A percentile compares a stretch with the other conserved stretches of the same genome.
phyloP scores from a whole-genome alignment of 2,329 filamentous ascomycete species.

The Aureobasidium sp. region DNA sequence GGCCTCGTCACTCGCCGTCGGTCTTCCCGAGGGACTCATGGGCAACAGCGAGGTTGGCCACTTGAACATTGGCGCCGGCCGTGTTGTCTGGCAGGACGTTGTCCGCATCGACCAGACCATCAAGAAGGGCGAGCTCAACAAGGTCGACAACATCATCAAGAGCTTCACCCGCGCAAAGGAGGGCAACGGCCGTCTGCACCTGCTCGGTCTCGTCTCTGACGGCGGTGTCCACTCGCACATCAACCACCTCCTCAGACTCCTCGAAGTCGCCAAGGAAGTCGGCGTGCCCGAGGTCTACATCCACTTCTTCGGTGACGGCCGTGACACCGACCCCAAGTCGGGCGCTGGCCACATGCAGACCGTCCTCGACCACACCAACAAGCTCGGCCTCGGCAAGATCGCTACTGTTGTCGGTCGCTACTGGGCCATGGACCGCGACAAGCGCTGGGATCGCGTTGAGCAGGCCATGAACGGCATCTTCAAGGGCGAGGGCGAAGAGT shows the following conservation, averaged over 20 bases:
- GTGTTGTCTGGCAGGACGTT: constrained; percentile 89
- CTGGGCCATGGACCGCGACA: constrained; percentile 99
- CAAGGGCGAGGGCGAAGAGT: constrained; percentile 76
- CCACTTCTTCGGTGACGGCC: constrained; percentile 97
- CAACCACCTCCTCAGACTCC: constrained; percentile 77
- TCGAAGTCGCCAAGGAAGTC: constrained; percentile 83
- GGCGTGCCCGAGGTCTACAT: constrained; percentile 88
- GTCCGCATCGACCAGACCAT: constrained; percentile 92
- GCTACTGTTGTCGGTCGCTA: constrained; percentile 92
- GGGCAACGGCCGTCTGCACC: constrained; percentile 84
- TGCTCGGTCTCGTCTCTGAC: constrained; percentile 86
- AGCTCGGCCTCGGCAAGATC: constrained; percentile 78
- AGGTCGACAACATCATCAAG: constrained; percentile 67
- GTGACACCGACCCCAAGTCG: constrained; percentile 96
- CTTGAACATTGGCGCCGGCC: constrained; percentile 93
- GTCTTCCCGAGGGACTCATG: constrained; percentile 94
- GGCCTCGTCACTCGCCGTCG: constrained; percentile 90
- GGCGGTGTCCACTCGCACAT: constrained; percentile 97
- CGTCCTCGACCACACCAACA: constrained; percentile 69
- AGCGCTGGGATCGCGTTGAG: constrained; percentile 95
- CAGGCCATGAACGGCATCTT: constrained; percentile 80
- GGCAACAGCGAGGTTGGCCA: constrained; percentile 98
- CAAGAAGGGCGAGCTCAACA: constrained; percentile 72
- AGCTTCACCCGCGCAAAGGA: constrained; percentile 73
- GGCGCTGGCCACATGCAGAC: constrained; percentile 80